phyloP scores from a whole-genome alignment of 768 basidiomycete species.

The Boletellus ananas region DNA sequence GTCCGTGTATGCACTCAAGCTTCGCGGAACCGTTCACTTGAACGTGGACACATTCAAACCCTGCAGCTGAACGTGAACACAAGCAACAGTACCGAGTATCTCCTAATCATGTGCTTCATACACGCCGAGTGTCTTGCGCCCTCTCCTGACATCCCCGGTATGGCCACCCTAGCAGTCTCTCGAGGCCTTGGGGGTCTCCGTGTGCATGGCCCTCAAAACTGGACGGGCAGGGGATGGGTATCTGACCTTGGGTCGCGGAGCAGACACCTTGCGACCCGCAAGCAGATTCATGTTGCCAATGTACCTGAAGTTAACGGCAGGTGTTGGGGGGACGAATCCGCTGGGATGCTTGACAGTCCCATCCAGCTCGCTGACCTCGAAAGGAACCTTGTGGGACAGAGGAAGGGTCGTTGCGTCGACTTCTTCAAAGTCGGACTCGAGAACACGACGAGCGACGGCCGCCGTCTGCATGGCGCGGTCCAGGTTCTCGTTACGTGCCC shows the following conservation, averaged over 20 bases:
- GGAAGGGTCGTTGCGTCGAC: constrained; percentile 25
- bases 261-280: constrained; percentile 18
- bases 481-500: constrained; percentile 16
- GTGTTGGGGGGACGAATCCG: constrained; percentile 43
- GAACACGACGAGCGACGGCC: constrained; percentile 30
- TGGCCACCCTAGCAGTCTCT: constrained; percentile 10
- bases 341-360: constrained; percentile 40
- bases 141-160: constrained; percentile 1
- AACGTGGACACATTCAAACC: background rate
- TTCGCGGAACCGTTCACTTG: background rate
- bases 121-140: constrained; percentile 15
- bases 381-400: constrained; percentile 38
- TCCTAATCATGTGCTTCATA: constrained; percentile 17
- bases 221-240: constrained; percentile 13
- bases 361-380: constrained; percentile 36
- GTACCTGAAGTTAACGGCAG: constrained; percentile 35
- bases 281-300: constrained; percentile 5
- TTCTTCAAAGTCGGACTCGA: constrained; percentile 27
- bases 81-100: background rate
- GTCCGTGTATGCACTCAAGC: background rate
- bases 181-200: constrained; percentile 2
- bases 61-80: background rate
- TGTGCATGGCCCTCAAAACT: constrained; percentile 23
- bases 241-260: constrained; percentile 4
- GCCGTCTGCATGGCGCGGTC: constrained; percentile 28